Conservation (phyloP, 768 basidiomycete species). For the Gloeopeniophorella convolvens region DNA sequence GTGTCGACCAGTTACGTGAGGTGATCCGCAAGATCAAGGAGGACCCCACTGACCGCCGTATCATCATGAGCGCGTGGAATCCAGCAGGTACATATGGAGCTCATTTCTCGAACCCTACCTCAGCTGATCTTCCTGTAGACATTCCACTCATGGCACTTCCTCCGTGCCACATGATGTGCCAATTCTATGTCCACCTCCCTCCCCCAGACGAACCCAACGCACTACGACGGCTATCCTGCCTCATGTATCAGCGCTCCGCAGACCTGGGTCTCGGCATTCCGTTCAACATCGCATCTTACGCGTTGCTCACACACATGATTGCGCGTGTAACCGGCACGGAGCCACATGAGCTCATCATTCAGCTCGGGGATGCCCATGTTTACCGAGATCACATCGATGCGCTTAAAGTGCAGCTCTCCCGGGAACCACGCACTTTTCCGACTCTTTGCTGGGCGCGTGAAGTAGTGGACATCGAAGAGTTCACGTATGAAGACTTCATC, state of each 20-base stretch:
- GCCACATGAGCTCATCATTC: conserved; percentile 86
- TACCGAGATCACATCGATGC: conserved; percentile 89
- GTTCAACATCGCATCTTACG: conserved; percentile 99
- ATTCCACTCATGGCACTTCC: conserved; percentile 94
- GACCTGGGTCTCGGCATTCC: conserved; percentile 96
- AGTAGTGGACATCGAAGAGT: conserved; percentile 71
- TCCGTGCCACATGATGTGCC: conserved; percentile 98
- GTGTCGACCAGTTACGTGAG: conserved; percentile 88
- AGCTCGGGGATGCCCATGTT: conserved; percentile 96
- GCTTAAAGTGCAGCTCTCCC: conserved; percentile 71
- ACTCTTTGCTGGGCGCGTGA: conserved; percentile 67
- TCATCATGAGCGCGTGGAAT: conserved; percentile 97
- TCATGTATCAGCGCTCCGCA: conserved; percentile 97
- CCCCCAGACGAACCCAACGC: conserved; percentile 36
- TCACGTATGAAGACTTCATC: conserved; percentile 71
- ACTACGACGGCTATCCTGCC: conserved; percentile 77
- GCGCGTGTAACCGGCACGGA: conserved; percentile 86
- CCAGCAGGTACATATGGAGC: conserved; percentile 67
- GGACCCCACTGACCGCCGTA: conserved; percentile 88
- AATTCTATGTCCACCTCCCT: conserved; percentile 95
- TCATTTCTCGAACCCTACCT: not conserved
- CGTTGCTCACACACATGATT: conserved; percentile 95
- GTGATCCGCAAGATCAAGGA: conserved; percentile 89
- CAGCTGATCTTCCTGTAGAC: conserved; percentile 42
- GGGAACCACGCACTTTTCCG: conserved; percentile 80